Evolutionary conservation across 2,329 filamentous ascomycete genomes (phyloP).

Genomic region (Cryphonectria japonica): DNA sequence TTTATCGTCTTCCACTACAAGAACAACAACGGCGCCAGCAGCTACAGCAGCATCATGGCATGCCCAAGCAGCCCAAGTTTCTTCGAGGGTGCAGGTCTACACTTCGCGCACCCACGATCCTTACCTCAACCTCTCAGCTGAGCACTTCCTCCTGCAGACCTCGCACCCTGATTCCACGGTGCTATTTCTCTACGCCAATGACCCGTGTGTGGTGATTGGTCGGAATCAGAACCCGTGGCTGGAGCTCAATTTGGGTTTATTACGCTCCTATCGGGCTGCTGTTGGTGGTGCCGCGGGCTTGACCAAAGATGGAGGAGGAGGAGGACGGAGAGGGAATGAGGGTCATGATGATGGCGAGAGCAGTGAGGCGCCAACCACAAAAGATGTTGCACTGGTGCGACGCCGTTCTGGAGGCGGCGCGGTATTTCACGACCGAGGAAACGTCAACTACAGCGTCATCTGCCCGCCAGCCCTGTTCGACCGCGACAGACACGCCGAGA

Average conservation of each 20-base stretch:
- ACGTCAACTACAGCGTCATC: conserved; percentile 94
- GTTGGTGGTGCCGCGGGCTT: not conserved
- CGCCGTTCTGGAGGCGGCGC: conserved; percentile 87
- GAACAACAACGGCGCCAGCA: not conserved
- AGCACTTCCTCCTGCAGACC: conserved; percentile 83
- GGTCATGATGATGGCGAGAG: not conserved
- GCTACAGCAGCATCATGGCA: conserved; percentile 17
- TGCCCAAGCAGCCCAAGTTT: conserved; percentile 41
- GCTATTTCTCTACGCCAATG: conserved; percentile 86
- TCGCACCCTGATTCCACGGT: conserved; percentile 73
- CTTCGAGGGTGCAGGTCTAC: conserved; percentile 67
- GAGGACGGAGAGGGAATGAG: not conserved
- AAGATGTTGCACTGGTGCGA: conserved; percentile 67
- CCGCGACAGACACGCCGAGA: conserved; percentile 84
- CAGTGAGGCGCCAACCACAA: not conserved
- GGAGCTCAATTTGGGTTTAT: conserved; percentile 75
- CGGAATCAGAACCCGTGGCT: conserved; percentile 98
- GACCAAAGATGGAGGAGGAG: not conserved
- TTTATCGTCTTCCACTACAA: not conserved
- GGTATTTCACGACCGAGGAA: conserved; percentile 91
- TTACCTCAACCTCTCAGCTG: conserved; percentile 89
- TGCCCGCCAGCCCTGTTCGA: conserved; percentile 78
- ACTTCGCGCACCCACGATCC: conserved; percentile 72
- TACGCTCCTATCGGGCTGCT: conserved; percentile 45
- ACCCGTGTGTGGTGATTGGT: conserved; percentile 86